These are phyloP conservation scores for Parasitella parasitica DNA, from an alignment of 371 early-diverging fungal species.

Conservation along the genomic window DNA sequence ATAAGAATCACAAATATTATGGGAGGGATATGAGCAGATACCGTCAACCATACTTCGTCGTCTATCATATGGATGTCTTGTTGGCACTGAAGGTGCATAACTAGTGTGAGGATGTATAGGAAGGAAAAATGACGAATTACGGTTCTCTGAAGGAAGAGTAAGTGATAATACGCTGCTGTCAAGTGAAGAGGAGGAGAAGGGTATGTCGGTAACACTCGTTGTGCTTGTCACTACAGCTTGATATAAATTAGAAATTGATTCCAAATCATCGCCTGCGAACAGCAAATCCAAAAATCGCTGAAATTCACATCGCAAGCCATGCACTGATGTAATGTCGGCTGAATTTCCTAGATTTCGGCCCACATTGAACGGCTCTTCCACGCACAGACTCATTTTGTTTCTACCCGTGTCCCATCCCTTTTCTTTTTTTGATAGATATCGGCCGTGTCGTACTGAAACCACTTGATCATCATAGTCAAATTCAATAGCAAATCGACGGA, in stretches of 20 bases:
- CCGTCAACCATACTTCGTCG: slow-evolving; percentile 33
- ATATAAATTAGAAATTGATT: slow-evolving; percentile 12
- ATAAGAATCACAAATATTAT: slow-evolving; percentile 2
- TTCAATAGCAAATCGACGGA: slow-evolving; percentile 75
- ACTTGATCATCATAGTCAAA: slow-evolving; percentile 82
- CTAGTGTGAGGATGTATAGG: slow-evolving; percentile 9
- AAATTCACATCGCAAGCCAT: slow-evolving; percentile 78
- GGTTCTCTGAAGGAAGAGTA: slow-evolving; percentile 8
- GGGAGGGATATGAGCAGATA: slow-evolving; percentile 15
- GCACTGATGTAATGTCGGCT: slow-evolving; percentile 75
- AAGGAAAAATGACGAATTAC: slow-evolving; percentile 3
- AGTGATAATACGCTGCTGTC: slow-evolving; percentile 7
- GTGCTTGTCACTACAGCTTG: background rate
- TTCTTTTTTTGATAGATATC: slow-evolving; percentile 68
- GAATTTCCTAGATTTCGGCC: slow-evolving; percentile 87
- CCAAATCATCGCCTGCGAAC: slow-evolving; percentile 20
- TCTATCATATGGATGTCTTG: slow-evolving; percentile 22
- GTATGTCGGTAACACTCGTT: slow-evolving; percentile 7
- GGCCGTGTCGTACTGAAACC: slow-evolving; percentile 76
- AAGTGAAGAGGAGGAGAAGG: background rate
- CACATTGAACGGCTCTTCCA: slow-evolving; percentile 90
- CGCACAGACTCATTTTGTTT: slow-evolving; percentile 68
- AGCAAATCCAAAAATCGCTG: slow-evolving; percentile 68
- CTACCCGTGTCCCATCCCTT: slow-evolving; percentile 77
- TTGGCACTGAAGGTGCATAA: background rate